Evolutionary conservation across 2,329 filamentous ascomycete genomes (phyloP).

Genomic region (Cordyceps cicadae): DNA sequence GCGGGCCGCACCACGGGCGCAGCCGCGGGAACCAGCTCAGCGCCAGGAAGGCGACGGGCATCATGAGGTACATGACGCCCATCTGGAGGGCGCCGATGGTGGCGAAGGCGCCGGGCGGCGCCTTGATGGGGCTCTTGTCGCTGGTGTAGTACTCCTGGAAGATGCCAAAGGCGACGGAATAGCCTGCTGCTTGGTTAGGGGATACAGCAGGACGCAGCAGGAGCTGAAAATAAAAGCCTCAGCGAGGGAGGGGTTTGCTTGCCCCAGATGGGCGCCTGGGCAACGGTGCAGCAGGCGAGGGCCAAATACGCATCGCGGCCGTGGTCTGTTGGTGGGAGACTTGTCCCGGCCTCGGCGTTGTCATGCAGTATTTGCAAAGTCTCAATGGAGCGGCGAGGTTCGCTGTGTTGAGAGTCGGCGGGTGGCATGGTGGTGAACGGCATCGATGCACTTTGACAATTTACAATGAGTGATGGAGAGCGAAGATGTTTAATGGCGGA

Average conservation of each 20-base stretch:
- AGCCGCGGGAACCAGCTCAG: constrained; percentile 33
- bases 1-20: constrained; percentile 31
- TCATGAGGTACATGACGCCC: constrained; percentile 45
- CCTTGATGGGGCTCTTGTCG: constrained; percentile 46
- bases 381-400: constrained; percentile 2
- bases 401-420: not conserved
- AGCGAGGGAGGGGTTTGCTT: constrained; percentile 2
- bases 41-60: constrained; percentile 39
- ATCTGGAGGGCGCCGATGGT: constrained; percentile 20
- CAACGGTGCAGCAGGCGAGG: constrained; percentile 23
- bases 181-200: constrained; percentile 16
- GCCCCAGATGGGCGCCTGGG: constrained; percentile 28
- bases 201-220: not conserved
- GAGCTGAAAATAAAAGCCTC: not conserved
- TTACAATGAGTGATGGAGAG: not conserved
- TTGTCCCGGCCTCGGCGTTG: not conserved
- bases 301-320: constrained; percentile 23
- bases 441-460: not conserved
- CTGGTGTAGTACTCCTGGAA: constrained; percentile 58
- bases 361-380: constrained; percentile 1
- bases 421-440: not conserved
- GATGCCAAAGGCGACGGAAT: constrained; percentile 47
- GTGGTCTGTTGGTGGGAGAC: constrained; percentile 22
- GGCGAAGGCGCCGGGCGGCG: constrained; percentile 23
- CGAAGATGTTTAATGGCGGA: not conserved